phyloP scores from a whole-genome alignment of 495 filamentous ascomycete genomes.

The Penicillium lagena region DNA sequence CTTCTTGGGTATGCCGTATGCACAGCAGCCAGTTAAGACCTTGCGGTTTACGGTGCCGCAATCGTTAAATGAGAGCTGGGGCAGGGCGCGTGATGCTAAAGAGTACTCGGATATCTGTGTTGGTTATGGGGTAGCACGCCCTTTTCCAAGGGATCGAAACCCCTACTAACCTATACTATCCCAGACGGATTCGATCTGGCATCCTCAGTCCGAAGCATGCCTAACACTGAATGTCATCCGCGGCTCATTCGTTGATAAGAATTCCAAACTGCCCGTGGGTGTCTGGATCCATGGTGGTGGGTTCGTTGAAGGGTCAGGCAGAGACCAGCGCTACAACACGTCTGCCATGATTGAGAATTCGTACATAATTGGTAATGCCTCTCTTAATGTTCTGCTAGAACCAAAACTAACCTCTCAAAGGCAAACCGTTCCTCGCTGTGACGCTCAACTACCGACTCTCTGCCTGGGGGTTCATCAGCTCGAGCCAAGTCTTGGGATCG shows the following conservation, averaged over 20 bases:
- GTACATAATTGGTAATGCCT: conserved; percentile 34
- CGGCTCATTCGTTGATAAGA: conserved; percentile 24
- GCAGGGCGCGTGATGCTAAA: conserved; percentile 31
- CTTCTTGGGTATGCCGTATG: conserved; percentile 44
- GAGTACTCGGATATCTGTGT: conserved; percentile 46
- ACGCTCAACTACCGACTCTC: conserved; percentile 54
- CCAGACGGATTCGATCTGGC: conserved; percentile 39
- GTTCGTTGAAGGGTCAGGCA: conserved; percentile 41
- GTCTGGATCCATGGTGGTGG: conserved; percentile 61
- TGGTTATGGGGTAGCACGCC: conserved; percentile 30
- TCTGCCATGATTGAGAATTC: conserved; percentile 46
- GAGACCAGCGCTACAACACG: conserved; percentile 48
- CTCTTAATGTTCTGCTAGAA: background rate
- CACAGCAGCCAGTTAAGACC: conserved; percentile 34
- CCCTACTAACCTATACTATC: conserved; percentile 6
- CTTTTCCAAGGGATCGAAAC: background rate
- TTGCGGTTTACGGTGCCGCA: conserved; percentile 44
- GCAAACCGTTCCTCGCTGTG: conserved; percentile 54
- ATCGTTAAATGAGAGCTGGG: conserved; percentile 37
- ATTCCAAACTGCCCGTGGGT: conserved; percentile 34
- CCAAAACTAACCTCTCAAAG: conserved; percentile 2
- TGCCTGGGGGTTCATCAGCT: conserved; percentile 47
- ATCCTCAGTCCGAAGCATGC: conserved; percentile 45
- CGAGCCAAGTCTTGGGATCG: conserved; percentile 19
- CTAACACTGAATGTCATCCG: conserved; percentile 50